Evolutionary conservation across 1,284 basidiomycete genomes (phyloP).

Genomic region (Mrakiaceae sp.): DNA sequence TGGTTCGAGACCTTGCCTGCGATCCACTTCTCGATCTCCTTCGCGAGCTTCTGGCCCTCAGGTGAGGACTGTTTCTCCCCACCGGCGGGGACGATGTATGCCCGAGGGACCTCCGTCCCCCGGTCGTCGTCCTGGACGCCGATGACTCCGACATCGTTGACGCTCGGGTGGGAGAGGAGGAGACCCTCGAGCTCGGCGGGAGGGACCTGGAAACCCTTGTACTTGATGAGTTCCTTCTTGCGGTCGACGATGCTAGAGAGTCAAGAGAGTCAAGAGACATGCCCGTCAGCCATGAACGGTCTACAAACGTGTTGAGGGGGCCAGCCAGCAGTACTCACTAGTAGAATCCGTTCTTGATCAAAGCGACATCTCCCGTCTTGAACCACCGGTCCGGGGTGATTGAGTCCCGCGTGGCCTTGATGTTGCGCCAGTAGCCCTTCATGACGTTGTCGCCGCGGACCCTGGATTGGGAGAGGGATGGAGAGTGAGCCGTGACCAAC

Average conservation of each 20-base stretch:
- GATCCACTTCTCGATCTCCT: slow-evolving; percentile 28
- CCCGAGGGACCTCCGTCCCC: slow-evolving; percentile 63
- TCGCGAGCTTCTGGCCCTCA: slow-evolving; percentile 5
- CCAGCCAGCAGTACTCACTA: not conserved
- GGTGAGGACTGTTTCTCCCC: too few species aligned
- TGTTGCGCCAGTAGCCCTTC: slow-evolving; percentile 49
- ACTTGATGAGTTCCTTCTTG: slow-evolving; percentile 73
- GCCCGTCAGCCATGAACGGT: too few species aligned
- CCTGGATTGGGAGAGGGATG: slow-evolving; percentile 21
- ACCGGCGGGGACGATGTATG: not conserved
- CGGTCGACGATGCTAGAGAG: slow-evolving; percentile 30
- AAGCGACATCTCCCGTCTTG: slow-evolving; percentile 68
- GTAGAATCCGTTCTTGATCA: slow-evolving; percentile 47
- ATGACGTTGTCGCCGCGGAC: slow-evolving; percentile 55
- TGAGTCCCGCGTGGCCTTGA: slow-evolving; percentile 49
- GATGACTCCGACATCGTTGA: slow-evolving; percentile 62
- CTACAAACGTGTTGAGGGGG: not conserved
- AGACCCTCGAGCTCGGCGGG: slow-evolving; percentile 70
- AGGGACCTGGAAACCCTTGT: slow-evolving; percentile 49
- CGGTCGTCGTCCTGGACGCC: slow-evolving; percentile 50
- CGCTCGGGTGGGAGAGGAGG: slow-evolving; percentile 56
- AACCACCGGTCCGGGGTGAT: slow-evolving; percentile 60
- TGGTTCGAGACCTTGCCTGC: slow-evolving; percentile 29
- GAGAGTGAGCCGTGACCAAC: too few species aligned
- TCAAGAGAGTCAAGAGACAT: too few species aligned